A percentile compares a stretch with the other conserved stretches of the same genome.
phyloP scores from a whole-genome alignment of 2,329 filamentous ascomycete genomes.

The Pseudocercospora vitis region DNA sequence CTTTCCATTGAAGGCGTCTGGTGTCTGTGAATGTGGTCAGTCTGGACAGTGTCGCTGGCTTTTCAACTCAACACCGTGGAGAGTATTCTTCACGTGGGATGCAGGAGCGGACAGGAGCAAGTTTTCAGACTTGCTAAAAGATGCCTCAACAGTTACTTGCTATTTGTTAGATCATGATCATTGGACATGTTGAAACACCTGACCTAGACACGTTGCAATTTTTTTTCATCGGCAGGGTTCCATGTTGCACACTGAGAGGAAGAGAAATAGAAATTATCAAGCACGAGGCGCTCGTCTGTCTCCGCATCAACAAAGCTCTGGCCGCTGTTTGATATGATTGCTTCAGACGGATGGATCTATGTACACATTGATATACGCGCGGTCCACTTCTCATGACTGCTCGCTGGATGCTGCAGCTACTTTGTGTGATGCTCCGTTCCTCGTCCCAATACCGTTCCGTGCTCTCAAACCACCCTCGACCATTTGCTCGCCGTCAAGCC shows the following conservation, averaged over 20 bases:
- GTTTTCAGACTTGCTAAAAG: background rate
- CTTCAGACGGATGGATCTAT: background rate
- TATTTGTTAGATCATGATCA: background rate
- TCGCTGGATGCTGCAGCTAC: background rate
- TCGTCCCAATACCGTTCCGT: background rate
- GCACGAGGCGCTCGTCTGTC: background rate
- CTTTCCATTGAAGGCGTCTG: background rate
- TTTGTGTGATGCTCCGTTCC: background rate
- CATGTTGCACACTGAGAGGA: background rate
- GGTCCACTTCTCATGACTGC: background rate
- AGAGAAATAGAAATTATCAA: background rate
- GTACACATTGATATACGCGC: constrained; percentile 1
- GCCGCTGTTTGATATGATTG: constrained; percentile 4
- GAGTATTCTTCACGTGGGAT: no score
- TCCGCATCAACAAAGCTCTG: constrained; percentile 2
- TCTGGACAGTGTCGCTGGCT: background rate
- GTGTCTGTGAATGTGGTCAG: background rate
- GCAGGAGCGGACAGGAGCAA: background rate
- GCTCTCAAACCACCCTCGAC: background rate
- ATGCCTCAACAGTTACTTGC: background rate
- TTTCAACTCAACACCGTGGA: no score
- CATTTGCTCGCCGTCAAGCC: constrained; percentile 41
- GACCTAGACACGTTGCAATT: background rate
- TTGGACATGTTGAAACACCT: background rate
- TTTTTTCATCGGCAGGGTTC: background rate